Base-by-base conservation (phyloP, 2,329 filamentous ascomycete species). In the Sarocladiaceae sp. region DNA sequence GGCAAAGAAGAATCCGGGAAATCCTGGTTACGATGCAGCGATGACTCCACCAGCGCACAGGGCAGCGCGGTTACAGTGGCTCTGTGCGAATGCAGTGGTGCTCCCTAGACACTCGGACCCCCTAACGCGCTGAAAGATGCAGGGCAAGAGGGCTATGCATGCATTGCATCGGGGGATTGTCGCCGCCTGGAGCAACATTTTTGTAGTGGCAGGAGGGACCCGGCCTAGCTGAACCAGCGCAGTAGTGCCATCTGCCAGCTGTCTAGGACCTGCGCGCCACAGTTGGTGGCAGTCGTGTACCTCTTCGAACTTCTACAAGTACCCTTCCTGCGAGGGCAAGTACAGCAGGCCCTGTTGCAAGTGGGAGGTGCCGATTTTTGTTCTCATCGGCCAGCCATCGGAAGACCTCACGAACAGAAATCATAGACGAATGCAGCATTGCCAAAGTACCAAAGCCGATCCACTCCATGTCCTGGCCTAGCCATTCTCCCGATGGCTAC, bases 121-220 rank as follows among this genome's bases (percentile, higher is more conserved):
- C 11, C 23, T 40, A 20, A 40, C 11, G 37, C 20, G 8, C 37
- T 20, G 37, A 26, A n/a, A n/a, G n/a, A n/a, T n/a, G n/a, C n/a
- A n/a, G n/a, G n/a, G n/a, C n/a, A n/a, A 15, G 44, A 48, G 15
- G 44, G 44, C 44, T 48, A 28, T 48, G 44, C 44, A 48, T 46
- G 11, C 37, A 13, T 7, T 36, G 33, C 33, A 36, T n/a, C n/a
- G n/a, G n/a, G n/a, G n/a, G n/a, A n/a, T n/a, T n/a, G 29, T 33
- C 29, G 29, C 29, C 29, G 29, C 29, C 29, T 33, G 29, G 29
- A 33, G 37, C 37, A 23, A 42, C 37, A 36, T 8, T n/a, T 40
- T 40, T 40, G 20, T 40, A 40, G 37, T 40, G 37, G 23, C 13
- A 28, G 40, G 22, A 46, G 22, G 40, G 8, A 33, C 44, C 26